Evolutionary conservation across 148 eudicot species (phyloP).

Genomic region (Arbutus unedo): DNA sequence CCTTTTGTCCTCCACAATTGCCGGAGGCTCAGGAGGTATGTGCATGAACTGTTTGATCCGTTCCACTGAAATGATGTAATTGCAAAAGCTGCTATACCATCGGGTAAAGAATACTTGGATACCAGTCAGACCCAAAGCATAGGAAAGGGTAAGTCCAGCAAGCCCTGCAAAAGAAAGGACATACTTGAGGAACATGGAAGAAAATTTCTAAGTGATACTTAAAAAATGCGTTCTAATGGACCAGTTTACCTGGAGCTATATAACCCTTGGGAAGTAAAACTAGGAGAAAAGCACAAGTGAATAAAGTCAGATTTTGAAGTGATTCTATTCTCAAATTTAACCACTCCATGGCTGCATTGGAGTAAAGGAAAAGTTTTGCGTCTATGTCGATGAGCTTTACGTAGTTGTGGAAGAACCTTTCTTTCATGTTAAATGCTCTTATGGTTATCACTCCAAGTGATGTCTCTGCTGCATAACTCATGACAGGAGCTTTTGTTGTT

Average conservation of each 20-base stretch:
- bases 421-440: slow-evolving; percentile 52
- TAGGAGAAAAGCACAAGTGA: slow-evolving; percentile 51
- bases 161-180: slow-evolving; percentile 39
- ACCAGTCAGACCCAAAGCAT: slow-evolving; percentile 50
- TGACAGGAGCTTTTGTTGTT: slow-evolving; percentile 69
- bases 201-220: neutral
- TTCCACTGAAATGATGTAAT: slow-evolving; percentile 60
- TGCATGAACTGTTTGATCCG: slow-evolving; percentile 74
- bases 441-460: slow-evolving; percentile 60
- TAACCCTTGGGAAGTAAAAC: slow-evolving; percentile 49
- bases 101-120: slow-evolving; percentile 53
- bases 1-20: slow-evolving; percentile 38
- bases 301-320: slow-evolving; percentile 60
- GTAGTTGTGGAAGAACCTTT: slow-evolving; percentile 46
- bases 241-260: slow-evolving; percentile 45
- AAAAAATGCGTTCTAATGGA: neutral
- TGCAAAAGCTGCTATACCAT: slow-evolving; percentile 58
- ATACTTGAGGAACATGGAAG: neutral
- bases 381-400: slow-evolving; percentile 60
- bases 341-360: slow-evolving; percentile 61
- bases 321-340: slow-evolving; percentile 57
- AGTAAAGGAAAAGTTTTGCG: slow-evolving; percentile 60
- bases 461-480: slow-evolving; percentile 63
- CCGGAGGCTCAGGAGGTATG: slow-evolving; percentile 56
- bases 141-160: slow-evolving; percentile 77